Conservation (phyloP, 2,329 filamentous ascomycete species). For the Aureobasidium sp. region DNA sequence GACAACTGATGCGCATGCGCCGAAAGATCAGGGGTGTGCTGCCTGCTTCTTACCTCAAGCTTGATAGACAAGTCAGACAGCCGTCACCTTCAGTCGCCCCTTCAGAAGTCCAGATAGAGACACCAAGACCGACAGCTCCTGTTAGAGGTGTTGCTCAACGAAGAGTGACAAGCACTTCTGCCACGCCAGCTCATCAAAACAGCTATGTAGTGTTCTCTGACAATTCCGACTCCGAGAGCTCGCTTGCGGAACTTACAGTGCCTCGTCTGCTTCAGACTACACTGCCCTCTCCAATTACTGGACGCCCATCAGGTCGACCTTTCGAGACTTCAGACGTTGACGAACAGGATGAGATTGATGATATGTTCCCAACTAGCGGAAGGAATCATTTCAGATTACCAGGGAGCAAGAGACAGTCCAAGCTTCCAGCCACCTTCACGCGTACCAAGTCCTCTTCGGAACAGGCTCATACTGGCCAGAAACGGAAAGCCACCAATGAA, state of each 20-base stretch:
- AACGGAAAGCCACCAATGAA: background rate
- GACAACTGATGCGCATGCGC: conserved; percentile 29
- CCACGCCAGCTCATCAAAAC: background rate
- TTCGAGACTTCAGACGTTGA: conserved; percentile 32
- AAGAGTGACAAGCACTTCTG: background rate
- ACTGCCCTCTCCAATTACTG: background rate
- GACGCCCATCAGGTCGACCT: background rate
- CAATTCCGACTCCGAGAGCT: conserved; percentile 25
- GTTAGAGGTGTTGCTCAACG: conserved; percentile 26
- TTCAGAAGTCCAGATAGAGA: background rate
- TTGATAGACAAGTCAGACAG: conserved; percentile 33
- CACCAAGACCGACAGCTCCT: background rate
- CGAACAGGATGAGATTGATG: conserved; percentile 41
- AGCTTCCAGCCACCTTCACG: conserved; percentile 32
- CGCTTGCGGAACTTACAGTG: conserved; percentile 17
- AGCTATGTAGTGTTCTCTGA: conserved; percentile 28
- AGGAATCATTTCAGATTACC: conserved; percentile 19
- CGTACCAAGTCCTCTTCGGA: background rate
- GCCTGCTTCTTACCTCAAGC: conserved; percentile 44
- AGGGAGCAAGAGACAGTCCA: conserved; percentile 28
- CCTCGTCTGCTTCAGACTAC: conserved; percentile 10
- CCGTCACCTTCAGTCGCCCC: background rate
- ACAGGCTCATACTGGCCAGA: background rate
- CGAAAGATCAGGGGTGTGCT: conserved; percentile 43
- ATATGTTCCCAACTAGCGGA: conserved; percentile 29